phyloP scores from a whole-genome alignment of 2,329 filamentous ascomycete species.

The Pseudocercospora eumusae region DNA sequence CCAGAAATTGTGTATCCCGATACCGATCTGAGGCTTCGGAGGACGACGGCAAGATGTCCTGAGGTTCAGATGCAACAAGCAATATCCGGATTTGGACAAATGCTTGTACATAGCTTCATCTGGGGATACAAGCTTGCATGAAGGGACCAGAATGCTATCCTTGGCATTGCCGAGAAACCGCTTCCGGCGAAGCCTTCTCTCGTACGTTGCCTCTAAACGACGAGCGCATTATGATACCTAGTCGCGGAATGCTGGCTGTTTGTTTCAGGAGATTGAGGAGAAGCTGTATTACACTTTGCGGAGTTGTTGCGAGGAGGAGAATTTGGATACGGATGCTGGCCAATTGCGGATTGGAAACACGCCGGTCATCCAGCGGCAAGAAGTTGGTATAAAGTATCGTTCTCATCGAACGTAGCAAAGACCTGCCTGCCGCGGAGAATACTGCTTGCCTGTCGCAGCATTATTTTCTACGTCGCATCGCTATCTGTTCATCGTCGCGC shows the following conservation, averaged over 20 bases:
- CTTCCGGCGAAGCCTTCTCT: conserved; percentile 6
- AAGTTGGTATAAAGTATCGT: no score
- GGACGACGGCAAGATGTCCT: background rate
- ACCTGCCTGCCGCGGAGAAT: no score
- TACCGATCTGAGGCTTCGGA: background rate
- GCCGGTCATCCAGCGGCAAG: background rate
- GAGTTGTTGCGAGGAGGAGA: background rate
- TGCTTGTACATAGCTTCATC: background rate
- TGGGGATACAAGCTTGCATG: background rate
- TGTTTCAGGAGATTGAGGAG: no score
- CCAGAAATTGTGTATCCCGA: background rate
- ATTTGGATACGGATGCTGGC: background rate
- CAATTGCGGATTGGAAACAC: background rate
- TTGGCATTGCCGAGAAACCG: background rate
- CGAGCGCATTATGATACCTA: background rate
- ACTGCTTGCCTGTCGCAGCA: no score
- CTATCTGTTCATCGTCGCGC: no score
- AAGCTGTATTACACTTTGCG: background rate
- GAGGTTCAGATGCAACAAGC: conserved; percentile 1
- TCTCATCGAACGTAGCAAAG: no score
- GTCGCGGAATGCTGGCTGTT: background rate
- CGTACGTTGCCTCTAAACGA: background rate
- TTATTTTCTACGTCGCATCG: no score
- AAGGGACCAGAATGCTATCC: background rate
- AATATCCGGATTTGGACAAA: background rate